Base-by-base conservation (phyloP, 345 rosid genomes). In the Mallotus nudiflorus region DNA sequence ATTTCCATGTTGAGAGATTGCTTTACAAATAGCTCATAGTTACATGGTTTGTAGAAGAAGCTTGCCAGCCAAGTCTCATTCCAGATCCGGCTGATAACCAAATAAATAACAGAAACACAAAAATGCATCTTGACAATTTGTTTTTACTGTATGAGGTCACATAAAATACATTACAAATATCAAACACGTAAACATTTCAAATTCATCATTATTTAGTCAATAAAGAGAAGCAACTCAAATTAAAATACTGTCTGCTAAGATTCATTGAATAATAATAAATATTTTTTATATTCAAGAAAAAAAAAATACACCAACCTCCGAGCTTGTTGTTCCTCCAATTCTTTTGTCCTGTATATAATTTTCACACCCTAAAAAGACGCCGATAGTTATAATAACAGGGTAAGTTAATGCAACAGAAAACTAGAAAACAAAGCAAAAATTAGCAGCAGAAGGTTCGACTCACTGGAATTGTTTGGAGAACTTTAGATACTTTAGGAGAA, bases 1-100 rank as follows among this genome's bases (percentile, higher is more conserved):
- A 95, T 95, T 85, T 95, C 99, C 99, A 95, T 95, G 76, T 95
- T 89, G 74, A 95, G 87, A 22, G 98, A 87, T 79, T 95, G 99
- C 83, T 95, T 95, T 83, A 95, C 99, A 71, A 95, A 95, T 77
- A 95, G 73, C 69, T 95, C 99, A 35, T 92, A 85, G 76, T 92
- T 95, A 78, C 98, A 95, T 19, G 98, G 99, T 81, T 89, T 92
- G 84, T 81, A 92, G 80, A 95, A 95, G 87, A 95, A 95, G 88
- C 80, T 85, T 25, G 94, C 55, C 82, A 95, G 71, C 99, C 99
- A 92, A 64, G 92, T 86, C 90, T 95, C 98, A 20, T 92, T 90
- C 99, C 99, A 95, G 28, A 95, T 88, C 73, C 98, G 96, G 70
- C 99, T 95, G 74, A 70, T 42, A 50, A 63, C 72, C 67, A 69